Percentiles rank a stretch among this genome's conserved stretches.
phyloP scores from a whole-genome alignment of 495 filamentous ascomycete genomes.

The Letharia lupina region DNA sequence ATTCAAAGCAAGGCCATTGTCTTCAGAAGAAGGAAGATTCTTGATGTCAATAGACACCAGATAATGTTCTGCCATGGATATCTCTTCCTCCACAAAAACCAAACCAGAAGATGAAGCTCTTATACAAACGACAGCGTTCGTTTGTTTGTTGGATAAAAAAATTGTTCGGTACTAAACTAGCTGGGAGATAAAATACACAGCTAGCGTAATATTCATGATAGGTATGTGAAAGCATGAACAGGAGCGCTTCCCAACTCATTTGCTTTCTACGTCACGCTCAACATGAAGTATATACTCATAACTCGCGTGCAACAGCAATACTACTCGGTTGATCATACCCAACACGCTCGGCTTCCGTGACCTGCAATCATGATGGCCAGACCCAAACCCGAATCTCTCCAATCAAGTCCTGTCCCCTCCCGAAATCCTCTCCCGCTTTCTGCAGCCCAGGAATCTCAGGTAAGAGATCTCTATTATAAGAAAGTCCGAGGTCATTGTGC shows the following conservation, averaged over 20 bases:
- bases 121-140: neutral
- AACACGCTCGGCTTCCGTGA: neutral
- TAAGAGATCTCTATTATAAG: conserved; percentile 82
- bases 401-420: conserved; percentile 40
- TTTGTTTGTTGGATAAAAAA: neutral
- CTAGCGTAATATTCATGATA: neutral
- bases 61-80: conserved; percentile 41
- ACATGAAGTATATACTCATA: neutral
- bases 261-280: neutral
- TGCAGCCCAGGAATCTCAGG: conserved; percentile 81
- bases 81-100: neutral
- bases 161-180: too few species aligned
- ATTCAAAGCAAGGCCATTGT: conserved; percentile 50
- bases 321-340: neutral
- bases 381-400: conserved; percentile 14
- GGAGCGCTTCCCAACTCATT: neutral
- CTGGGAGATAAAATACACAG: neutral
- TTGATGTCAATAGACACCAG: conserved; percentile 40
- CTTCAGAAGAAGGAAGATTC: conserved; percentile 31
- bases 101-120: neutral
- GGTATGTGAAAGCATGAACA: neutral
- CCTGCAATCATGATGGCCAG: conserved; percentile 24
- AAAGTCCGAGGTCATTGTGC: conserved; percentile 71
- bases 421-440: conserved; percentile 89
- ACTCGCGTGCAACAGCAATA: neutral